Percentiles rank a stretch among this genome's conserved stretches.
These are phyloP conservation scores for Fusarium graminum DNA, from an alignment of 2,329 filamentous ascomycete species.

Conservation along the genomic window DNA sequence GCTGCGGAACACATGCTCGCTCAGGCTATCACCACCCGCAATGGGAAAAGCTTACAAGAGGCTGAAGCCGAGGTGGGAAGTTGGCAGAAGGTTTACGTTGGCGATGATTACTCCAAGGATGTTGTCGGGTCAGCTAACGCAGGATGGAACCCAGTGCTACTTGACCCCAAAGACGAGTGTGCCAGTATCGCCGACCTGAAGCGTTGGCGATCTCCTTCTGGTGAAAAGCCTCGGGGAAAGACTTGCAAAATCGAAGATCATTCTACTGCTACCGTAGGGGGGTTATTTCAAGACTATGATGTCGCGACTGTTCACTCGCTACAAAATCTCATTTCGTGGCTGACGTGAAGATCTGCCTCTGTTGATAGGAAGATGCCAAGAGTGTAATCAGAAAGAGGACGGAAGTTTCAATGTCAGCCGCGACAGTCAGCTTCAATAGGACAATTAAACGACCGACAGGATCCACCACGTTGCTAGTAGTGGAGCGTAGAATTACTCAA, in stretches of 20 bases:
- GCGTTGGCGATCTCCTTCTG: background rate
- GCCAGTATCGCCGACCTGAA: slow-evolving; percentile 4
- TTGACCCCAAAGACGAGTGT: slow-evolving; percentile 28
- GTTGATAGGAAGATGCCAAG: background rate
- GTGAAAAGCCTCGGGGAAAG: rapidly evolving
- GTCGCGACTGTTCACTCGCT: slow-evolving; percentile 30
- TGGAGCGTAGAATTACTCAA: slow-evolving; percentile 1
- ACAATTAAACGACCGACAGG: no score
- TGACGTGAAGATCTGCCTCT: background rate
- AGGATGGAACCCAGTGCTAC: slow-evolving; percentile 33
- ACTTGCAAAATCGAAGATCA: slow-evolving; percentile 21
- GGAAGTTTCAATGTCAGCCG: background rate
- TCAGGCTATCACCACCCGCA: slow-evolving; percentile 21
- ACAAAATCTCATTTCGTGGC: slow-evolving; percentile 22
- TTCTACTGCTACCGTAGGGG: background rate
- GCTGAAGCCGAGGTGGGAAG: background rate
- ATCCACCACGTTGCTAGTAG: background rate
- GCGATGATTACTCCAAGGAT: slow-evolving; percentile 40
- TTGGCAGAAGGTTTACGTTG: slow-evolving; percentile 39
- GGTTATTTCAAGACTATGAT: slow-evolving; percentile 4
- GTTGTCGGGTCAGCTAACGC: slow-evolving; percentile 32
- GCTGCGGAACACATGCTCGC: slow-evolving; percentile 62
- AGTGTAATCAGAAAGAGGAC: background rate
- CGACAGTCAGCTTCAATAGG: no score
- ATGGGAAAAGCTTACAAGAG: background rate